These are phyloP conservation scores for Cladosporium sp. DNA, from an alignment of 2,329 filamentous ascomycete genomes.

Conservation along the genomic window DNA sequence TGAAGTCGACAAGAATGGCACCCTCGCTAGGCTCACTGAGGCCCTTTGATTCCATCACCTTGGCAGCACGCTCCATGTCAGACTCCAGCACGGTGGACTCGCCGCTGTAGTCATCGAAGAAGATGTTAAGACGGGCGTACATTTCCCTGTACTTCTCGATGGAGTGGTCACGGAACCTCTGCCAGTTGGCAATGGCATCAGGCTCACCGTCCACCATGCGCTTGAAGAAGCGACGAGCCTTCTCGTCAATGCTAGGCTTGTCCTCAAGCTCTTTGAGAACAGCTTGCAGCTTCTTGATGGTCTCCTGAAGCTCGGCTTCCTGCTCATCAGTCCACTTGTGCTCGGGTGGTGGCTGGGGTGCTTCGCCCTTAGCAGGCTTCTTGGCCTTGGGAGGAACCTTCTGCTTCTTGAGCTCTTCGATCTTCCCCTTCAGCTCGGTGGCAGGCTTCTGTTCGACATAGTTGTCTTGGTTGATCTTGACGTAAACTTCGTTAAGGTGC, in stretches of 20 bases:
- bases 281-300: conserved; percentile 46
- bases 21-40: conserved; percentile 63
- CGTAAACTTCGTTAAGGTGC: conserved; percentile 78
- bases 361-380: conserved; percentile 42
- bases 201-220: conserved; percentile 62
- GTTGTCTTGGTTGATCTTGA: conserved; percentile 65
- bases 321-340: conserved; percentile 40
- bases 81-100: conserved; percentile 63
- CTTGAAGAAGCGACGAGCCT: conserved; percentile 68
- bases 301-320: conserved; percentile 46
- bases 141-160: conserved; percentile 63
- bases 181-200: conserved; percentile 58
- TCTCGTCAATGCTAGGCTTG: conserved; percentile 63
- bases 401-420: conserved; percentile 38
- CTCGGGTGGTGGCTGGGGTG: conserved; percentile 33
- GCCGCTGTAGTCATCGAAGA: conserved; percentile 63
- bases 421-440: conserved; percentile 45
- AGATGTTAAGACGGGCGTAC: conserved; percentile 61
- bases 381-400: conserved; percentile 37
- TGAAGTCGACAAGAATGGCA: conserved; percentile 65
- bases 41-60: conserved; percentile 55
- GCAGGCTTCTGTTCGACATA: conserved; percentile 62
- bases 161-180: conserved; percentile 59
- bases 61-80: conserved; percentile 59
- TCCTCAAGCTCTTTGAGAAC: conserved; percentile 45